Evolutionary conservation across 306 rosid genomes (phyloP), one percentile per base, ranked within the genome.

Genomic region (Begonia masoniana): DNA sequence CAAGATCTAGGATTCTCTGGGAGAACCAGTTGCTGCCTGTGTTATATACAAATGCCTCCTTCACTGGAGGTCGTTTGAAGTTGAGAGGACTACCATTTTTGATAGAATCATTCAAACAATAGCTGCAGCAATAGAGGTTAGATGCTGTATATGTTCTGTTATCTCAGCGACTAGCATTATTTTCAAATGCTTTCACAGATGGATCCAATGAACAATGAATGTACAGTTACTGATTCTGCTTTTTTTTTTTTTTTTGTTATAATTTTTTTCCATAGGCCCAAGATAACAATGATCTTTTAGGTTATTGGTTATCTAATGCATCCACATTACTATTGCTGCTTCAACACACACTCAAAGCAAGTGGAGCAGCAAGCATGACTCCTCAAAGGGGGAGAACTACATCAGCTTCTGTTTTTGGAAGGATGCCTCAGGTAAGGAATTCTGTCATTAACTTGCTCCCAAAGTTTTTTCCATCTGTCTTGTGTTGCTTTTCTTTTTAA

Each of bases 401-500:
- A 51, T 79, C 99, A 39, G 75, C 99, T 51, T 79, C 99, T 68
- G 77, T 92, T 59, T 92, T 92, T 66, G 99, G 99, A 73, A 92
- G 96, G 79, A 87, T 92, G 96, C 87, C 99, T 66, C 99, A 92
- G 65, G 99, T 87, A 83, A n/a, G n/a, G n/a, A n/a, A n/a, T n/a
- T n/a, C n/a, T n/a, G n/a, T n/a, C n/a, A n/a, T n/a, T n/a, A n/a
- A n/a, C n/a, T n/a, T n/a, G n/a, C n/a, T n/a, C n/a, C n/a, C n/a
- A n/a, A n/a, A n/a, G n/a, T n/a, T n/a, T n/a, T n/a, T n/a, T n/a
- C n/a, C n/a, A n/a, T n/a, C n/a, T n/a, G n/a, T n/a, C n/a, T n/a
- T n/a, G n/a, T n/a, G n/a, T n/a, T n/a, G n/a, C n/a, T n/a, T n/a
- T n/a, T n/a, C n/a, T n/a, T n/a, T n/a, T n/a, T n/a, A n/a, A n/a